Evolutionary conservation across 2,329 filamentous ascomycete genomes (phyloP).

Genomic region (Chaetomium sp.): DNA sequence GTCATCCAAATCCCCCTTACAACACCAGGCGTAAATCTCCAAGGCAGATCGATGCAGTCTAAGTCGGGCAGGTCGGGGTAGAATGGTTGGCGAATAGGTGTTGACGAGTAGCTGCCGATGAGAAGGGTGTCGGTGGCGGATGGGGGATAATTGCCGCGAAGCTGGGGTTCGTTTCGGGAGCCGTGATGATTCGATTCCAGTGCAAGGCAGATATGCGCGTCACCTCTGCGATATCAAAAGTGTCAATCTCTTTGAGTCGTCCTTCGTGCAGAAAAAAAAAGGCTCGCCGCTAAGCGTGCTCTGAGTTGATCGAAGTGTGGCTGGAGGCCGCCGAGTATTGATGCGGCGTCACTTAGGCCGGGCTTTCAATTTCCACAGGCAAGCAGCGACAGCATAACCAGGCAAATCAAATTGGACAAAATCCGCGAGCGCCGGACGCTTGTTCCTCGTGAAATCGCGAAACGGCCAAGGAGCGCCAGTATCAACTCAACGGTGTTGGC

Average conservation of each 20-base stretch:
- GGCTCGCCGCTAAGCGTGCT: no score
- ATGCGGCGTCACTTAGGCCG: no score
- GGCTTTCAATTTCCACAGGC: no score
- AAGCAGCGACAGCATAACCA: no score
- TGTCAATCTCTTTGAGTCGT: neutral
- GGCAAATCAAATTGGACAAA: no score
- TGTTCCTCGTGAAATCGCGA: no score
- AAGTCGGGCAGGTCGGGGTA: neutral
- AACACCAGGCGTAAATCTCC: neutral
- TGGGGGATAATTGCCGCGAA: neutral
- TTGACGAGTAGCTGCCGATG: neutral
- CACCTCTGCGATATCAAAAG: conserved; percentile 2
- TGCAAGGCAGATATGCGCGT: conserved; percentile 2
- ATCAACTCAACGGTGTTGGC: no score
- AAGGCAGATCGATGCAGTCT: neutral
- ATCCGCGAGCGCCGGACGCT: no score
- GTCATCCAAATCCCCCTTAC: neutral
- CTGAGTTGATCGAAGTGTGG: no score
- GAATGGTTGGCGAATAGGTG: neutral
- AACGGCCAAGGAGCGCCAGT: no score
- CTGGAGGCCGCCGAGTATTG: no score
- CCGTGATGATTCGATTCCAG: conserved; percentile 4
- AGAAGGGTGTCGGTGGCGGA: neutral
- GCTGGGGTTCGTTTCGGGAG: neutral
- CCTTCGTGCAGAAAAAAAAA: no score